These are phyloP conservation scores for Aureobasidium sp. DNA, from an alignment of 2,329 filamentous ascomycete species.

Conservation along the genomic window DNA sequence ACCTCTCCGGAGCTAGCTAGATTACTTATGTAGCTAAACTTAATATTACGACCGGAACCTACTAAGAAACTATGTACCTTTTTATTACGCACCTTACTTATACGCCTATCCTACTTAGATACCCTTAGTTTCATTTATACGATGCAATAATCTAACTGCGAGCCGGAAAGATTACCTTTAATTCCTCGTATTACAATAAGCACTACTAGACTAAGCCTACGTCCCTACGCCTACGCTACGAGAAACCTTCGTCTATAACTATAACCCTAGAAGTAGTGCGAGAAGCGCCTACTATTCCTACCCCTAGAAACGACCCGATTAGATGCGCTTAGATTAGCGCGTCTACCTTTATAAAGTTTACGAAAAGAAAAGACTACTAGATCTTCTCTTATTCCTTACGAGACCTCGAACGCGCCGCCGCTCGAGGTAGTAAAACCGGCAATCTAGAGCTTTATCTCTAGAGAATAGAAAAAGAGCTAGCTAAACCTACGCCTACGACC, in stretches of 20 bases:
- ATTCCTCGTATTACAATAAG: background rate
- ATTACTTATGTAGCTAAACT: background rate
- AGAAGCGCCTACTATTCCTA: background rate
- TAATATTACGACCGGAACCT: background rate
- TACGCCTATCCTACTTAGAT: background rate
- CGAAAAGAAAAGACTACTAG: too few species aligned
- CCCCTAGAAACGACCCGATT: too few species aligned
- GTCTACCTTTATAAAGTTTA: too few species aligned
- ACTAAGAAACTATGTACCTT: background rate
- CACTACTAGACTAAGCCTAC: background rate
- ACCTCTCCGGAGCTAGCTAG: background rate
- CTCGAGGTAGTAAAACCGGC: too few species aligned
- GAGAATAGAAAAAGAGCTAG: too few species aligned
- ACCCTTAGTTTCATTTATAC: background rate
- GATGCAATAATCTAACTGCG: background rate
- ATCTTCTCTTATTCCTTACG: too few species aligned
- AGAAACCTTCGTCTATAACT: background rate
- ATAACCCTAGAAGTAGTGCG: background rate
- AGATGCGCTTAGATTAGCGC: too few species aligned
- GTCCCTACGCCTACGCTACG: background rate
- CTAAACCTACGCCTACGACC: too few species aligned
- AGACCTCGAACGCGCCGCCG: too few species aligned
- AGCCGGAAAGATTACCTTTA: background rate
- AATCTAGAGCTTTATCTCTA: too few species aligned
- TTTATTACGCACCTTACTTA: too few species aligned